These are phyloP conservation scores for Euphorbia schlechtendalii DNA, from an alignment of 441 rosid species.

Conservation along the genomic window DNA sequence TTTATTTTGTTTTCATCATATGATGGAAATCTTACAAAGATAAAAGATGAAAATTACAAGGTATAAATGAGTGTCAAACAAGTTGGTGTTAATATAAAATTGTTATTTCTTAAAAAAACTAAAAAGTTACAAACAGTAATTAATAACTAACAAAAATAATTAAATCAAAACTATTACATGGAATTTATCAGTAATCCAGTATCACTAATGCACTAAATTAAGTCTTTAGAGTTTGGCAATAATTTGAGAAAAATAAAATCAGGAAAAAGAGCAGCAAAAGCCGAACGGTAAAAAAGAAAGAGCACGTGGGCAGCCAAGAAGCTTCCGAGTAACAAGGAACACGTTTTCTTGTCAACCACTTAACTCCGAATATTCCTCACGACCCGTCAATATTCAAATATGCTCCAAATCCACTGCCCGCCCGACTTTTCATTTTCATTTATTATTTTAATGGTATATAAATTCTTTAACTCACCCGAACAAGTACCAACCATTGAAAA, in stretches of 20 bases:
- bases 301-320: constrained; percentile 1
- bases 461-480: background rate
- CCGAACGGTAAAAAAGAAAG: background rate
- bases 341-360: constrained; percentile 8
- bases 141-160: background rate
- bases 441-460: background rate
- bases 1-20: no score
- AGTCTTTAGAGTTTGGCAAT: no score
- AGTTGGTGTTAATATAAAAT: no score
- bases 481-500: background rate
- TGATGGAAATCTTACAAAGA: no score
- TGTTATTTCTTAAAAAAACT: no score
- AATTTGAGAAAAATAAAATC: background rate
- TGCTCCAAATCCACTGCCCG: background rate
- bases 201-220: no score
- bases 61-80: no score
- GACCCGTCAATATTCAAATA: constrained; percentile 3
- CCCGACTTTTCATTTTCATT: background rate
- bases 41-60: no score
- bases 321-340: constrained; percentile 1
- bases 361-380: background rate
- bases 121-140: no score
- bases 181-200: no score
- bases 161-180: background rate
- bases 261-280: background rate